Conservation (phyloP, 257 asterid genomes). For the Rubia yunnanensis region DNA sequence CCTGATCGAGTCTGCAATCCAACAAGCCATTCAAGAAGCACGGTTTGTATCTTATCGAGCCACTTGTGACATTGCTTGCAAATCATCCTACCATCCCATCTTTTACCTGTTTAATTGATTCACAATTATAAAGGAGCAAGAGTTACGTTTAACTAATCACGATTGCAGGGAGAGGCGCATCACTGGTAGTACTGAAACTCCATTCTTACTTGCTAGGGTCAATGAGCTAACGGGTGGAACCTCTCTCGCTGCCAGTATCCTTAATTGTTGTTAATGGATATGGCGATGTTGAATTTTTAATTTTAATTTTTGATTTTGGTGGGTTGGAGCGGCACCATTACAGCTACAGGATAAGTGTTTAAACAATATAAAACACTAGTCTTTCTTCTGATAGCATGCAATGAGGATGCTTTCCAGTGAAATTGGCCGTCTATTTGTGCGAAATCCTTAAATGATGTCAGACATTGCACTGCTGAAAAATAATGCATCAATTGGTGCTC, state of each 20-base stretch:
- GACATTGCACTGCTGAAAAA: conserved; percentile 90
- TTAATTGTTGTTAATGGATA: not conserved
- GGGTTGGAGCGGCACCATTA: not conserved
- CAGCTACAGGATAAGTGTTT: not conserved
- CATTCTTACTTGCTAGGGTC: conserved; percentile 83
- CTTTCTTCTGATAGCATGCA: not conserved
- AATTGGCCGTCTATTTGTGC: not conserved
- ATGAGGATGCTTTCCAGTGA: not conserved
- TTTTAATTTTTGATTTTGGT: not conserved
- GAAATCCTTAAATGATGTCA: conserved; percentile 36
- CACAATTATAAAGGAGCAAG: not conserved
- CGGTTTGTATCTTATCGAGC: conserved; percentile 34
- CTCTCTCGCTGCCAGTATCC: conserved; percentile 92
- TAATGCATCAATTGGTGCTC: conserved; percentile 73
- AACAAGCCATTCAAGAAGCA: conserved; percentile 75
- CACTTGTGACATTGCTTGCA: not conserved
- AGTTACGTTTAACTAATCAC: conserved; percentile 7
- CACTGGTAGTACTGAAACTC: conserved; percentile 82
- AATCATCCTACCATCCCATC: too few relatives aligned
- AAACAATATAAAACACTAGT: not conserved
- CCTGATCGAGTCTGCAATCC: conserved; percentile 69
- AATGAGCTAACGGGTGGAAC: conserved; percentile 90
- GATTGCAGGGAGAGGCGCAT: conserved; percentile 68
- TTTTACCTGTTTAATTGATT: too few relatives aligned
- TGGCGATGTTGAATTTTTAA: not conserved